These are phyloP conservation scores for Penicillium crustosum DNA, from an alignment of 2,329 filamentous ascomycete genomes.

Conservation along the genomic window DNA sequence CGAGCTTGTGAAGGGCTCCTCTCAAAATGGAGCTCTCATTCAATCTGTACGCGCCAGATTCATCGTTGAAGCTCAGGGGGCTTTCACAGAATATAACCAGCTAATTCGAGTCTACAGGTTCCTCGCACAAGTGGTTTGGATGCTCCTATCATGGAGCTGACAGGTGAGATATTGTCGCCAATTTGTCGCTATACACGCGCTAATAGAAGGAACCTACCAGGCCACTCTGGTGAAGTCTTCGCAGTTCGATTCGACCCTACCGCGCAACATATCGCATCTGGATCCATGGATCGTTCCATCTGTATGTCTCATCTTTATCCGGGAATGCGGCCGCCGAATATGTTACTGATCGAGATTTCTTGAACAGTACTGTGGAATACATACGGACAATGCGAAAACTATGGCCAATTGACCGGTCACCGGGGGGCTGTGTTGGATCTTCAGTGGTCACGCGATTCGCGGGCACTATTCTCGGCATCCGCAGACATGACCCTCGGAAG, in stretches of 20 bases:
- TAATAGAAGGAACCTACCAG: conserved; percentile 34
- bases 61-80: neutral
- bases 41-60: conserved; percentile 57
- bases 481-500: conserved; percentile 91
- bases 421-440: conserved; percentile 88
- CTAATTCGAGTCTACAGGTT: conserved; percentile 54
- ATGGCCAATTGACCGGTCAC: conserved; percentile 83
- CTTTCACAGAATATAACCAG: neutral
- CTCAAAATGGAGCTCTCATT: conserved; percentile 62
- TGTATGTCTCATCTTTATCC: conserved; percentile 54
- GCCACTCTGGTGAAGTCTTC: conserved; percentile 80
- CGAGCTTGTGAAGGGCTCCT: conserved; percentile 57
- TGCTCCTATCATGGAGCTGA: conserved; percentile 91
- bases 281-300: conserved; percentile 91
- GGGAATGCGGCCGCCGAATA: neutral
- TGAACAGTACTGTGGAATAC: conserved; percentile 83
- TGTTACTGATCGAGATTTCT: neutral
- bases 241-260: conserved; percentile 85
- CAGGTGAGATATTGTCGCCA: conserved; percentile 57
- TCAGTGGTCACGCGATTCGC: conserved; percentile 94
- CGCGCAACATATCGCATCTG: conserved; percentile 86
- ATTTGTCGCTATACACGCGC: conserved; percentile 1
- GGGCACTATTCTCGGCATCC: conserved; percentile 85
- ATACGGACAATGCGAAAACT: conserved; percentile 91
- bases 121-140: conserved; percentile 79